These are phyloP conservation scores for Paramecium sexaurelia DNA, from an alignment of 73 alveolate species.

Conservation along the genomic window DNA sequence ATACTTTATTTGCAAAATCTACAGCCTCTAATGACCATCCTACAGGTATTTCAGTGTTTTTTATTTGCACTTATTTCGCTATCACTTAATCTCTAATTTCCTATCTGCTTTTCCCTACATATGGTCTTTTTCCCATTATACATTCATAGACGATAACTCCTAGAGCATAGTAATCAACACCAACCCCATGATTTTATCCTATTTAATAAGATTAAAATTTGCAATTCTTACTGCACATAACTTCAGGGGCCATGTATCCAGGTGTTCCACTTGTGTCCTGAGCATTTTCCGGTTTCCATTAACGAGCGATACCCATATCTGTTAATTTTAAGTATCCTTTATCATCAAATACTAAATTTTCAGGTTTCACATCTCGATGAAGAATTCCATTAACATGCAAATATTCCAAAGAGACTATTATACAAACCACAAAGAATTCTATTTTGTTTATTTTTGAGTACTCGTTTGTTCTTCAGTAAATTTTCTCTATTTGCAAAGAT, in stretches of 20 bases:
- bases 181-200: constrained; percentile 81
- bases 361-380: constrained; percentile 98
- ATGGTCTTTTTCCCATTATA: constrained; percentile 85
- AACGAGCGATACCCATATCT: constrained; percentile 97
- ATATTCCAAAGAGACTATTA: constrained; percentile 85
- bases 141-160: constrained; percentile 89
- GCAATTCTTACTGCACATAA: constrained; percentile 72
- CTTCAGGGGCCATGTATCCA: constrained; percentile 96
- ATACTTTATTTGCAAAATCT: constrained; percentile 86
- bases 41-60: constrained; percentile 71
- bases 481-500: constrained; percentile 78
- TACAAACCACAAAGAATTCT: constrained; percentile 91
- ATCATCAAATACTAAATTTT: constrained; percentile 93
- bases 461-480: constrained; percentile 91
- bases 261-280: constrained; percentile 93
- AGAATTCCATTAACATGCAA: constrained; percentile 89
- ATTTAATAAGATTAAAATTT: not conserved
- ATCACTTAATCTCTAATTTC: constrained; percentile 91
- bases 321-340: constrained; percentile 90
- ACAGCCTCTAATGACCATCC: constrained; percentile 89
- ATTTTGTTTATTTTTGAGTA: not conserved
- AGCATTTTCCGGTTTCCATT: constrained; percentile 88
- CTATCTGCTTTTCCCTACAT: constrained; percentile 85
- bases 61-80: constrained; percentile 79
- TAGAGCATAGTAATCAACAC: constrained; percentile 84